Percentiles rank a stretch among this genome's conserved stretches.
Conservation (phyloP, 129 eudicot species). For the Saposhnikovia divaricata region DNA sequence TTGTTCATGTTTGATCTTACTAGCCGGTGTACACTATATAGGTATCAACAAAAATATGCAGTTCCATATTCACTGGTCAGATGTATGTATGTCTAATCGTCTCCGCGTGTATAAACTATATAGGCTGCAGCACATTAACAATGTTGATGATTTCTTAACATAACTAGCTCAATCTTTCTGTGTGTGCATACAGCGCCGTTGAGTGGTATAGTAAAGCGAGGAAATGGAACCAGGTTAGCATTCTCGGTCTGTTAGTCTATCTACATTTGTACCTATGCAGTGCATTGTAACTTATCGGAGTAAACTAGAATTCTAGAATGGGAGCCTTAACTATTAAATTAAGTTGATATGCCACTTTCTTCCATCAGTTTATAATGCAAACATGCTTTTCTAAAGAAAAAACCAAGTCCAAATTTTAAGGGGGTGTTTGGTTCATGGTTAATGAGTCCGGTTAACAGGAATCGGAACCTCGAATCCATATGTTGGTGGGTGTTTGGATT, state of each 20-base stretch:
- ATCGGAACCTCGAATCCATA: too few relatives aligned
- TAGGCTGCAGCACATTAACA: not conserved
- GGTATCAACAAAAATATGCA: slow-evolving; percentile 23
- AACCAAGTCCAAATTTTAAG: not conserved
- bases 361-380: too few relatives aligned
- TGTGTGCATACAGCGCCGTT: slow-evolving; percentile 50
- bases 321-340: too few relatives aligned
- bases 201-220: slow-evolving; percentile 93
- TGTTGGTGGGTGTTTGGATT: too few relatives aligned
- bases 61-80: not conserved
- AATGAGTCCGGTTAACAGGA: too few relatives aligned
- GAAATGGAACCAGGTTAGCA: slow-evolving; percentile 84
- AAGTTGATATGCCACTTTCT: too few relatives aligned
- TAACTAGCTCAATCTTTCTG: slow-evolving; percentile 1
- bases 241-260: not conserved
- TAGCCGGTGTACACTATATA: slow-evolving; percentile 76
- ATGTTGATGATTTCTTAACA: not conserved
- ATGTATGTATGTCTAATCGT: too few relatives aligned
- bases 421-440: too few relatives aligned
- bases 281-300: too few relatives aligned
- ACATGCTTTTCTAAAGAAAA: too few relatives aligned
- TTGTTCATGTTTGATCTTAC: slow-evolving; percentile 98
- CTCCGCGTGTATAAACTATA: not conserved
- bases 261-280: too few relatives aligned
- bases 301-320: too few relatives aligned